Evolutionary conservation across 2,329 filamentous ascomycete genomes (phyloP), one percentile per base, ranked within the genome.

Genomic region (Exserohilum rostratum): DNA sequence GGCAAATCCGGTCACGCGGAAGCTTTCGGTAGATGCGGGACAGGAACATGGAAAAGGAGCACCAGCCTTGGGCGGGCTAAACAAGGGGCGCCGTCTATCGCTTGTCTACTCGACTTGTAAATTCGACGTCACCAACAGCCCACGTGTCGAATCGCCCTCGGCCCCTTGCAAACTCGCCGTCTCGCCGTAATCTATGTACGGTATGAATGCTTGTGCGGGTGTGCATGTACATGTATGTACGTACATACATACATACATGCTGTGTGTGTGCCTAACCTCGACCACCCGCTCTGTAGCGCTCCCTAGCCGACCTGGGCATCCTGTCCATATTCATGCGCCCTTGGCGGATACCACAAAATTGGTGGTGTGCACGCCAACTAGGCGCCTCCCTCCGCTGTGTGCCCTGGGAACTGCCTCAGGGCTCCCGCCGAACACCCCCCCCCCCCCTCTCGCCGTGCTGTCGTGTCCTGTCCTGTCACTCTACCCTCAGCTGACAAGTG

Each of bases 1-100:
- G 29, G 49, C 44, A 20, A 13, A 42, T 48, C 53, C 55, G 53
- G 58, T 63, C 53, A 63, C 50, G 56, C 58, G 60, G 55, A 59
- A 55, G 47, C 53, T 54, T 52, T 54, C 48, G 54, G 54, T 53
- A 44, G 45, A 52, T 51, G 56, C 53, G 52, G 56, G 53, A 48
- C 50, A 51, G 35, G 49, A 47, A 44, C 39, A 46, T 46, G 58
- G 53, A 53, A 43, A 34, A 43, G 44, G 13, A 25, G n/a, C n/a
- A n/a, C n/a, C 35, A 53, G 45, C 53, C 46, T 38, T 30, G 40
- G 42, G 30, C 34, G 27, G 12, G 40, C 25, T 15, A n/a, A n/a
- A n/a, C 10, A 38, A 35, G 40, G 27, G 18, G 38, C 38, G 20
- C 17, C 35, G 46, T 10, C 22, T 60, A 52, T 53, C 57, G 49